A percentile compares a stretch with the other conserved stretches of the same genome.
These are phyloP conservation scores for Saraca asoca DNA, from an alignment of 331 rosid species.

Conservation along the genomic window DNA sequence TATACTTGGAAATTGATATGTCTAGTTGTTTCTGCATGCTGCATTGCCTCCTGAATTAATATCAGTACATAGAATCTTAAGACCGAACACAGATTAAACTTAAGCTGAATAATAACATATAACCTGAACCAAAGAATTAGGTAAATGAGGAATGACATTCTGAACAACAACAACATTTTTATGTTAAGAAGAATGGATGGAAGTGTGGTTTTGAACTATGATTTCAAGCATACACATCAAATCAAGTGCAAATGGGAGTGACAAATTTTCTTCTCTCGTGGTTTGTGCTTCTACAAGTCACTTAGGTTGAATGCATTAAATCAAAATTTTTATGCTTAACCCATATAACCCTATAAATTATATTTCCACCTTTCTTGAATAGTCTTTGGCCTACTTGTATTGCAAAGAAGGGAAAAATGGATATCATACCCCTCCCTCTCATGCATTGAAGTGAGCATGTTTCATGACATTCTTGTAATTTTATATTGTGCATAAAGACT, in stretches of 20 bases:
- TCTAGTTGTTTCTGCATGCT: constrained; percentile 88
- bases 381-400: no score
- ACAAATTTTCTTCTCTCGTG: background rate
- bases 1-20: constrained; percentile 94
- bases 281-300: no score
- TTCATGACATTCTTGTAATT: no score
- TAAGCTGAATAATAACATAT: background rate
- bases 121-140: constrained; percentile 11
- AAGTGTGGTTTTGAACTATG: background rate
- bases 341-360: no score
- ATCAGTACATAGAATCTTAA: constrained; percentile 15
- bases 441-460: no score
- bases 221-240: constrained; percentile 23
- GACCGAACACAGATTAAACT: background rate
- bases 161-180: constrained; percentile 77
- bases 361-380: no score
- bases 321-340: no score
- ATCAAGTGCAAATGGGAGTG: constrained; percentile 34
- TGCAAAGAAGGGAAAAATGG: no score
- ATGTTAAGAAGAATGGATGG: constrained; percentile 31
- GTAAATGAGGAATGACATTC: constrained; percentile 52
- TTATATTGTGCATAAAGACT: no score
- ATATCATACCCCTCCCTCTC: no score
- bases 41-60: constrained; percentile 75
- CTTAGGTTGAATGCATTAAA: no score